Percentiles rank a stretch among this genome's conserved stretches.
Evolutionary conservation across 225 moss, liverwort and hornwort species (phyloP).

Genomic region (Asterella californica): DNA sequence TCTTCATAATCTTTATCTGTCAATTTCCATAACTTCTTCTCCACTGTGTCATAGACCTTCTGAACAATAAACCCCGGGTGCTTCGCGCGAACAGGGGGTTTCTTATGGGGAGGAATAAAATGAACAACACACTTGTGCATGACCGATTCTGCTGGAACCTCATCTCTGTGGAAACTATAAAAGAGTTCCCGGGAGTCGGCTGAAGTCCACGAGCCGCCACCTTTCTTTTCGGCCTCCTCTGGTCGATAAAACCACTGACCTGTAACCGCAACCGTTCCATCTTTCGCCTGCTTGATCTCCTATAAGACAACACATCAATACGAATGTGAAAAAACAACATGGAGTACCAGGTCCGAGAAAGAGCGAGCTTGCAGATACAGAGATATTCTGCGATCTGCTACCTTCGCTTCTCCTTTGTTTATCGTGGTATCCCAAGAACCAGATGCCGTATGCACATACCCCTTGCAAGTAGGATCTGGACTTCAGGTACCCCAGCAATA

Average conservation of each 20-base stretch:
- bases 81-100: conserved; percentile 67
- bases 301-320: background rate
- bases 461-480: no score
- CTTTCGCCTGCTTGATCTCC: conserved; percentile 90
- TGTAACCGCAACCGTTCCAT: conserved; percentile 80
- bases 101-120: conserved; percentile 85
- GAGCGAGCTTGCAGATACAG: background rate
- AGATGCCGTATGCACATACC: no score
- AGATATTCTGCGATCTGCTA: background rate
- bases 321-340: no score
- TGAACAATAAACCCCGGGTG: conserved; percentile 95
- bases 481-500: no score
- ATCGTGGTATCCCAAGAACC: background rate
- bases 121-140: conserved; percentile 95
- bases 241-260: conserved; percentile 99
- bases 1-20: conserved; percentile 99
- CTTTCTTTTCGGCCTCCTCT: conserved; percentile 97
- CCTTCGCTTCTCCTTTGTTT: background rate
- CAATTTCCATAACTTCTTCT: conserved; percentile 84
- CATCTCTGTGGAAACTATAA: conserved; percentile 96
- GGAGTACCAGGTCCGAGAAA: background rate
- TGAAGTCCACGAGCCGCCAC: conserved; percentile 78
- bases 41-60: conserved; percentile 88
- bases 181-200: conserved; percentile 83
- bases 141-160: conserved; percentile 95